Conservation (phyloP, 2,329 filamentous ascomycete species). For the Drechslera avenae region DNA sequence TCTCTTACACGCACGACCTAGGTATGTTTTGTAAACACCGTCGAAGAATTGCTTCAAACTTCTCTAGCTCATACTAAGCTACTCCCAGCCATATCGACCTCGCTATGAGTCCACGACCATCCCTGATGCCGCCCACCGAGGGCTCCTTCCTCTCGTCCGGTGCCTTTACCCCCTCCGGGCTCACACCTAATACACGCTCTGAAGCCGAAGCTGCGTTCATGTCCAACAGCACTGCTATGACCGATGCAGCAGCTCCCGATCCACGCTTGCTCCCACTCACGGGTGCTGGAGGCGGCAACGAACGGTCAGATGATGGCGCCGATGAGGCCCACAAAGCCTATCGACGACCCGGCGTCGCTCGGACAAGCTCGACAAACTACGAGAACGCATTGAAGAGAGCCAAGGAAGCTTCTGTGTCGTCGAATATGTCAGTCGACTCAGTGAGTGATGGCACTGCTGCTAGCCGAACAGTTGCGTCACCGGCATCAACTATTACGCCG, state of each 20-base stretch:
- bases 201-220: constrained; percentile 44
- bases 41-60: background rate
- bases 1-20: background rate
- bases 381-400: constrained; percentile 32
- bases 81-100: background rate
- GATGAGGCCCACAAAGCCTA: constrained; percentile 40
- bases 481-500: constrained; percentile 18
- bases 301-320: constrained; percentile 7
- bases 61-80: background rate
- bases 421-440: constrained; percentile 28
- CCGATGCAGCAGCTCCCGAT: constrained; percentile 45
- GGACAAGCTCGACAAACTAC: constrained; percentile 42
- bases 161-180: constrained; percentile 38
- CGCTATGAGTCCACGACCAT: constrained; percentile 27
- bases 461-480: constrained; percentile 19
- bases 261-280: constrained; percentile 16
- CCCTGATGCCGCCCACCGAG: constrained; percentile 27
- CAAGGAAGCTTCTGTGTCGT: constrained; percentile 31
- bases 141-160: constrained; percentile 24
- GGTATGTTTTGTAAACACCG: background rate
- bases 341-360: constrained; percentile 27
- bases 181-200: constrained; percentile 44
- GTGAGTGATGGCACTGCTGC: constrained; percentile 19
- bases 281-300: constrained; percentile 9
- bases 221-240: constrained; percentile 38